Base-by-base conservation (phyloP, 2,329 filamentous ascomycete genomes). In the Colletotrichum agaves region DNA sequence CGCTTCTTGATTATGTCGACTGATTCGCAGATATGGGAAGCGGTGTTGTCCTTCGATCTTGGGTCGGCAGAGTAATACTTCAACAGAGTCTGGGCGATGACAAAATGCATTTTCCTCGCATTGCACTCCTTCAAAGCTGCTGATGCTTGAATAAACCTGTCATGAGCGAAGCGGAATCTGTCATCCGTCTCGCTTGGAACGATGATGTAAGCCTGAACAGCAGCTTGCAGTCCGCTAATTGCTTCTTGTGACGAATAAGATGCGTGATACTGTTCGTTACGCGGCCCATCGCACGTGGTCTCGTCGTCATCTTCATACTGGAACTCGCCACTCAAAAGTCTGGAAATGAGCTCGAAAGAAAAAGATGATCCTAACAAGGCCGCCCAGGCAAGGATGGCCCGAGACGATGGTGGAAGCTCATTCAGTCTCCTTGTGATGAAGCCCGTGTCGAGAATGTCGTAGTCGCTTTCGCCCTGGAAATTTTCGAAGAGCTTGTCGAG, bases 131-230 rank as follows among this genome's bases (percentile, higher is more conserved):
- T 88, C 58, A 97, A 81, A 5, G 87, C 85, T 13, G 87, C 83
- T 5, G 93, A 90, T 15, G 93, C 93, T 75, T 92, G 89, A 57
- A 94, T 86, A 74, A 97, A 97, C 59, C 94, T 88, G 77, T 98
- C 94, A 77, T 98, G 94, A 37, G 91, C 90, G 76, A 98, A 98
- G 37, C 90, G 89, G 77, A 97, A 98, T 44, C 90, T 87, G 77
- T 97, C 93, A 74, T 98, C 95, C 1, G 90, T 90, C 70, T 96
- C 93, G 19, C 91, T 93, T 1, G 93, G 87, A 62, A 95, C 88
- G 44, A 98, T 84, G 59, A 98, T 89, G 74, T 92, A 97, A 4
- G 69, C 69, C 31, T 63, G 68, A 13, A 71, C 69, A 11, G 94
- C 89, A 33, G 88, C 89, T 75, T 97, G 93, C n/a, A 98, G 84